These are phyloP conservation scores for Phyllosticta citribraziliensis DNA, from an alignment of 2,329 filamentous ascomycete genomes.

Conservation along the genomic window DNA sequence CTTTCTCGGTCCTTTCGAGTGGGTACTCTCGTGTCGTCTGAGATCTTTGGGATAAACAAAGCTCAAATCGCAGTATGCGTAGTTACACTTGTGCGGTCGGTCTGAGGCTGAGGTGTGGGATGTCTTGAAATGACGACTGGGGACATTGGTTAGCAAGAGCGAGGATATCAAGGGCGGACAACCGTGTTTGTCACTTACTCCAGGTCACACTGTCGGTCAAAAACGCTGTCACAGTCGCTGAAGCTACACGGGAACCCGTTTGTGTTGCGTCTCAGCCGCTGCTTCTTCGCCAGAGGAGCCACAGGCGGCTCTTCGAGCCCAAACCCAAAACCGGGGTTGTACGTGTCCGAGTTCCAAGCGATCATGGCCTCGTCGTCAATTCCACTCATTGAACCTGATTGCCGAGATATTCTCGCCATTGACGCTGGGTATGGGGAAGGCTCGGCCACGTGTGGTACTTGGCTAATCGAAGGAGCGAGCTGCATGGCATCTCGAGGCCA, in stretches of 20 bases:
- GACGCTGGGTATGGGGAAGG: not conserved
- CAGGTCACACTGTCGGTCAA: not conserved
- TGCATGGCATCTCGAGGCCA: not conserved
- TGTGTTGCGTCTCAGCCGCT: not conserved
- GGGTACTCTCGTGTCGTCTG: not conserved
- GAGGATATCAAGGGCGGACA: not conserved
- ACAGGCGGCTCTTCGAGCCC: not conserved
- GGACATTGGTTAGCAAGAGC: not conserved
- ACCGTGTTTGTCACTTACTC: not conserved
- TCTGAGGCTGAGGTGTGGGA: not conserved
- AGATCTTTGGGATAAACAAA: conserved; percentile 8
- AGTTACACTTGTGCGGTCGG: not conserved
- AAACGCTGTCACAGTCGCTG: not conserved
- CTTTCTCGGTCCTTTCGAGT: not conserved
- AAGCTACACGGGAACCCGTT: not conserved
- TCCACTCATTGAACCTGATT: not conserved
- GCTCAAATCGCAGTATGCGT: not conserved
- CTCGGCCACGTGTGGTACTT: not conserved
- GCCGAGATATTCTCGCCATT: not conserved
- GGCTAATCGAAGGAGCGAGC: not conserved
- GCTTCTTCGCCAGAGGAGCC: not conserved
- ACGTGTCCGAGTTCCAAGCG: not conserved
- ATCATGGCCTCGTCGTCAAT: not conserved
- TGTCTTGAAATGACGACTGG: conserved; percentile 1
- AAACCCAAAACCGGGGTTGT: not conserved